Percentiles rank a stretch among this genome's conserved stretches.
phyloP scores from a whole-genome alignment of 345 rosid species.

The Garcia nutans region DNA sequence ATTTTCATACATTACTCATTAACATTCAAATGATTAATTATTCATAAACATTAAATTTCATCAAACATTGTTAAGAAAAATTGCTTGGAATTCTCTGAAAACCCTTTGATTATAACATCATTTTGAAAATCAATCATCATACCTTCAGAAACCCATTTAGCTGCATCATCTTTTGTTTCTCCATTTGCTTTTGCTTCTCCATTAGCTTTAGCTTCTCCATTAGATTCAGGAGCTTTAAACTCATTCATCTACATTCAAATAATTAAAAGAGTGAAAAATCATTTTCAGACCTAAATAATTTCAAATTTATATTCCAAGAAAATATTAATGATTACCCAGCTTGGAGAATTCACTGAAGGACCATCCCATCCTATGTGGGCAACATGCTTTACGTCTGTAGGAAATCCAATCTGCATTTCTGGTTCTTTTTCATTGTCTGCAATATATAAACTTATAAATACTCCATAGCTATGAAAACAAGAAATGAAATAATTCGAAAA shows the following conservation, averaged over 20 bases:
- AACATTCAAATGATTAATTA: not conserved
- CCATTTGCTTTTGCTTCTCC: constrained; percentile 12
- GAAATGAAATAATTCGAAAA: not conserved
- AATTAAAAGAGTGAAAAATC: not conserved
- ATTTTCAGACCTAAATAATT: not conserved
- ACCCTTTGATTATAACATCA: too few species aligned
- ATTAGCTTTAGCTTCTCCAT: too few species aligned
- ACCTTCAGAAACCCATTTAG: constrained; percentile 56
- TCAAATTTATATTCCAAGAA: not conserved
- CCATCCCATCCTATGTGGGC: constrained; percentile 91
- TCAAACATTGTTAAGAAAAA: too few species aligned
- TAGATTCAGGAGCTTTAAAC: constrained; percentile 30
- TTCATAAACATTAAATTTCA: too few species aligned
- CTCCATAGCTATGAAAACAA: not conserved
- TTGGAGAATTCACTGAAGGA: constrained; percentile 24
- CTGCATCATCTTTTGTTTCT: constrained; percentile 33
- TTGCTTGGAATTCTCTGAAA: too few species aligned
- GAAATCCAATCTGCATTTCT: constrained; percentile 77
- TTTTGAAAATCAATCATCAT: not conserved
- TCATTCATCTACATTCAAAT: constrained; percentile 56
- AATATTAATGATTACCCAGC: constrained; percentile 22
- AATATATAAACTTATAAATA: constrained; percentile 10
- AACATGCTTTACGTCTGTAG: constrained; percentile 93
- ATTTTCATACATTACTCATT: too few species aligned
- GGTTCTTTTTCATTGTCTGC: constrained; percentile 72